These are phyloP conservation scores for Holtermannia corniformis DNA, from an alignment of 768 basidiomycete genomes.

Conservation along the genomic window DNA sequence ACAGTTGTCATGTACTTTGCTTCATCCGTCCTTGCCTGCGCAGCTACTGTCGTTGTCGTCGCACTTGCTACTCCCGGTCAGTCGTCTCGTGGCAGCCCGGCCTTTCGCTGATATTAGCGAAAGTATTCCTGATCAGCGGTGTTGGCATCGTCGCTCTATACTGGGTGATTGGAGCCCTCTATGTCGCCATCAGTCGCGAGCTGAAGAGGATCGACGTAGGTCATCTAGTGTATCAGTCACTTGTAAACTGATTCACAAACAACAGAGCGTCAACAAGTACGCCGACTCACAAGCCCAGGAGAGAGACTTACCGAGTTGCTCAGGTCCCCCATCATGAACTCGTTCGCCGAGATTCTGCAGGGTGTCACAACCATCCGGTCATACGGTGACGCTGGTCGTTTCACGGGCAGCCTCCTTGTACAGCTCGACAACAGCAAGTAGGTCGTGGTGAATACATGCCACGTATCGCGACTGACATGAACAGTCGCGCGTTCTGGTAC, in stretches of 20 bases:
- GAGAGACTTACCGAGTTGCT: not conserved
- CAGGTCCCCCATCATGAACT: slow-evolving; percentile 42
- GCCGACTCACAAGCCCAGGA: not conserved
- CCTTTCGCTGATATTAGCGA: slow-evolving; percentile 1
- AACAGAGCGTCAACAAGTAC: not conserved
- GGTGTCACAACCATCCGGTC: slow-evolving; percentile 44
- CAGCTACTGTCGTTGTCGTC: slow-evolving; percentile 39
- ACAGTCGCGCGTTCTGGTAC: slow-evolving; percentile 42
- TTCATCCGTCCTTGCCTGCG: slow-evolving; percentile 25
- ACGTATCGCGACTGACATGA: not conserved
- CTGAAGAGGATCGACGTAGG: slow-evolving; percentile 44
- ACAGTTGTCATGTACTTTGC: slow-evolving; percentile 29
- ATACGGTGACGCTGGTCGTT: slow-evolving; percentile 43
- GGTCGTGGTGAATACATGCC: slow-evolving; percentile 2
- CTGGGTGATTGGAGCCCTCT: slow-evolving; percentile 38
- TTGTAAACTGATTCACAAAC: not conserved
- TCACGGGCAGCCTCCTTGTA: slow-evolving; percentile 39
- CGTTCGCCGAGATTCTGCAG: slow-evolving; percentile 41
- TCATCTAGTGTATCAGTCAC: not conserved
- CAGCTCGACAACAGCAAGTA: slow-evolving; percentile 42
- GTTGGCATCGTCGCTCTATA: slow-evolving; percentile 15
- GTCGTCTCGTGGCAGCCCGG: slow-evolving; percentile 1
- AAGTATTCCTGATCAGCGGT: slow-evolving; percentile 1
- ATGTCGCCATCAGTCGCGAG: slow-evolving; percentile 42
- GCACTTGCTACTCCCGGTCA: slow-evolving; percentile 38